A percentile compares a stretch with the other conserved stretches of the same genome.
These are phyloP conservation scores for Neurospora sp. DNA, from an alignment of 495 filamentous ascomycete species.

Conservation along the genomic window DNA sequence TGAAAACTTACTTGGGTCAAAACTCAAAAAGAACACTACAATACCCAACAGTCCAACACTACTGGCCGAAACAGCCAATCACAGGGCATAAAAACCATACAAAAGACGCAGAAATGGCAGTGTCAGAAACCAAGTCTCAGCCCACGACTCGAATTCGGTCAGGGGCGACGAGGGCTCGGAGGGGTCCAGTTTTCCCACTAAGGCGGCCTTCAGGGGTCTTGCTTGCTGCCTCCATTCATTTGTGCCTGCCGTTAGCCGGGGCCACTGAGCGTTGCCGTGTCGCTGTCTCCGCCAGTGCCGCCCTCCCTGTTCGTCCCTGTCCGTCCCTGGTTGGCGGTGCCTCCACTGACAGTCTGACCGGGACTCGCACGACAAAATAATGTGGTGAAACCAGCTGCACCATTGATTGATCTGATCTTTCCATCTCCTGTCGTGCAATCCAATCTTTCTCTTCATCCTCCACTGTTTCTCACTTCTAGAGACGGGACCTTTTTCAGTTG, in stretches of 20 bases:
- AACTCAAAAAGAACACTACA: not conserved
- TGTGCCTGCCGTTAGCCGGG: not conserved
- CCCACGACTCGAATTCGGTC: not conserved
- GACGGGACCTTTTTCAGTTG: not conserved
- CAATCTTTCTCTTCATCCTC: not conserved
- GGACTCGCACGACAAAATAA: not conserved
- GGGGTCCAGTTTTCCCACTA: not conserved
- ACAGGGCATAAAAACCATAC: not conserved
- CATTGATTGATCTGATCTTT: not conserved
- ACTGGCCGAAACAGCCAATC: not conserved
- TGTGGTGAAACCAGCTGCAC: not conserved
- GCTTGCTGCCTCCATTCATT: not conserved
- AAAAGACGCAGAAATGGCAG: not conserved
- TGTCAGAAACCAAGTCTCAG: not conserved
- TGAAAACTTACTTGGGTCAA: not conserved
- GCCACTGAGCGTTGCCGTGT: not conserved
- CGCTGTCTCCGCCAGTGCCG: not conserved
- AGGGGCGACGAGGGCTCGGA: not conserved
- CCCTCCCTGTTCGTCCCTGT: not conserved
- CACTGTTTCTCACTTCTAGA: not conserved
- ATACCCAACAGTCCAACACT: not conserved
- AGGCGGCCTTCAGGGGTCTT: not conserved
- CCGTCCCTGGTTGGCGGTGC: not conserved
- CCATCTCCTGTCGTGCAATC: not conserved
- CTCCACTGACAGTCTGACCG: not conserved